These are phyloP conservation scores for Elymus sibiricus DNA, from an alignment of 176 grass and related monocot species.

Conservation along the genomic window DNA sequence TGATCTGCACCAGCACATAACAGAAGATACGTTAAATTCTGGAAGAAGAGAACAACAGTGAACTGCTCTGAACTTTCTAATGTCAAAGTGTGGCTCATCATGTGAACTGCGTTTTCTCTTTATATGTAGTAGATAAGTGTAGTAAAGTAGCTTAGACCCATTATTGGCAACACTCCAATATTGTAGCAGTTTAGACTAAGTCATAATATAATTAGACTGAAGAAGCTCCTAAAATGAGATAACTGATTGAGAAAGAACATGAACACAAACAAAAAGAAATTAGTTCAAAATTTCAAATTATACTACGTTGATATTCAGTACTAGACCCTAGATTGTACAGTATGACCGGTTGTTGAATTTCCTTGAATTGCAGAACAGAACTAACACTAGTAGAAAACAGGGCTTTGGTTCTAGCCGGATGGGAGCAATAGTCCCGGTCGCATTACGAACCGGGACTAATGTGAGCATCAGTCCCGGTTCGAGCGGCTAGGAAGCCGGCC, in stretches of 20 bases:
- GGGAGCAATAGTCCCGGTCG: too few species aligned
- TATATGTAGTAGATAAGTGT: background rate
- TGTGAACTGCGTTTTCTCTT: background rate
- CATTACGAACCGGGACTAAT: too few species aligned
- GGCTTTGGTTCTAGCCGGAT: too few species aligned
- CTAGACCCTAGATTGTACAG: background rate
- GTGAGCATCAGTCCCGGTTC: too few species aligned
- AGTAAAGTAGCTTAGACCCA: too few species aligned
- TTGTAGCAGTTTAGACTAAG: background rate
- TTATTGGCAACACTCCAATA: too few species aligned
- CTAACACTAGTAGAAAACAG: too few species aligned
- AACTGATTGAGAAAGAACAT: background rate
- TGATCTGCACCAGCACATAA: background rate
- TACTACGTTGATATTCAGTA: background rate
- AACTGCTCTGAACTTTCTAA: background rate
- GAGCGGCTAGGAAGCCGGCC: too few species aligned
- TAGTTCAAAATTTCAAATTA: background rate
- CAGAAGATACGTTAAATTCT: background rate
- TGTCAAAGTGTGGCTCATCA: background rate
- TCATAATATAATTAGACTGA: background rate
- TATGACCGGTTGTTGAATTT: background rate
- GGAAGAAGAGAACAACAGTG: background rate
- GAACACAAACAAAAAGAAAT: background rate
- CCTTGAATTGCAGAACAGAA: background rate
- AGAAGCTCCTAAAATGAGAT: background rate